Evolutionary conservation across 495 filamentous ascomycete species (phyloP).

Genomic region (Penicillium pancosmium): DNA sequence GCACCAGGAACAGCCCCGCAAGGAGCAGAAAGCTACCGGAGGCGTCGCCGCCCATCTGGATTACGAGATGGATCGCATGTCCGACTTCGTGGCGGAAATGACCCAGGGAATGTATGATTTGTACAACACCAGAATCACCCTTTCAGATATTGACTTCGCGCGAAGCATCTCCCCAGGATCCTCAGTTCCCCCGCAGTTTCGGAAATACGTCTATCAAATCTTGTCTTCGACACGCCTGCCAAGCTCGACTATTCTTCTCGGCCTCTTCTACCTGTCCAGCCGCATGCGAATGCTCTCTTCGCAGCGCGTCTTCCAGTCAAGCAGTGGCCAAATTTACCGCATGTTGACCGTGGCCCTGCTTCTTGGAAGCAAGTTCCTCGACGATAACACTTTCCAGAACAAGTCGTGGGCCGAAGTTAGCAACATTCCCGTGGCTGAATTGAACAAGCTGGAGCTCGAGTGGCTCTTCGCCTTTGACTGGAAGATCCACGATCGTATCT

Average conservation of each 20-base stretch:
- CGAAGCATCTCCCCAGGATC: conserved; percentile 75
- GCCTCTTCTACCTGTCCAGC: conserved; percentile 85
- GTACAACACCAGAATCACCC: conserved; percentile 61
- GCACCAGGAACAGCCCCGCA: conserved; percentile 45
- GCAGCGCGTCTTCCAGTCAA: conserved; percentile 55
- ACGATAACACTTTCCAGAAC: conserved; percentile 99
- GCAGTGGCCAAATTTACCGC: conserved; percentile 79
- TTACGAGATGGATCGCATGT: conserved; percentile 98
- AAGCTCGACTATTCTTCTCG: conserved; percentile 91
- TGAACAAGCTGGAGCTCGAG: conserved; percentile 89
- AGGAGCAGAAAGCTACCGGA: conserved; percentile 65
- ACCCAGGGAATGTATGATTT: conserved; percentile 77
- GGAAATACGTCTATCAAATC: conserved; percentile 94
- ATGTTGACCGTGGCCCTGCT: conserved; percentile 88
- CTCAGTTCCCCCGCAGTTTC: conserved; percentile 73
- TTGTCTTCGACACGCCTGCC: conserved; percentile 92
- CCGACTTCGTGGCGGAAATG: conserved; percentile 95
- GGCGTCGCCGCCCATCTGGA: conserved; percentile 95
- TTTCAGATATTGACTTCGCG: conserved; percentile 72
- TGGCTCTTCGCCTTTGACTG: conserved; percentile 87
- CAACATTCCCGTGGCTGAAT: conserved; percentile 81
- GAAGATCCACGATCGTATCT: conserved; percentile 85
- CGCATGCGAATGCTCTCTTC: conserved; percentile 75
- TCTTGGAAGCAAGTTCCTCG: conserved; percentile 95
- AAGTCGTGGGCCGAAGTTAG: conserved; percentile 98